Percentiles rank a stretch among this genome's conserved stretches.
These are phyloP conservation scores for Melanomma pulvis-pyrius DNA, from an alignment of 495 filamentous ascomycete genomes.

Conservation along the genomic window DNA sequence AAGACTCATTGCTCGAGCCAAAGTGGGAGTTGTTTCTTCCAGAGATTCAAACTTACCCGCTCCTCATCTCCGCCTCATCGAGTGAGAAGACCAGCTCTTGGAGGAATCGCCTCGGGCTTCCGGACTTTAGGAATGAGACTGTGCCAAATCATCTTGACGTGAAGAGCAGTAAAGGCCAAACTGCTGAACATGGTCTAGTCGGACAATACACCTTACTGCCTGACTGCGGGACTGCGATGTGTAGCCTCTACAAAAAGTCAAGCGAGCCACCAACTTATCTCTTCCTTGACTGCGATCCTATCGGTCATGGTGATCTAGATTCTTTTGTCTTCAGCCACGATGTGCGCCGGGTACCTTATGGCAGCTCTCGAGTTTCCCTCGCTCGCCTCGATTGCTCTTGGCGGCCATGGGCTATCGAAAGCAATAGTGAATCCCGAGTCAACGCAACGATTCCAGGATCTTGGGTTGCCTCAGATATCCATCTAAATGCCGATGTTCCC, in stretches of 20 bases:
- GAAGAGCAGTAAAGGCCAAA: constrained; percentile 37
- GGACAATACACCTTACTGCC: constrained; percentile 62
- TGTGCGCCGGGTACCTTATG: constrained; percentile 54
- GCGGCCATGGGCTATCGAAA: constrained; percentile 29
- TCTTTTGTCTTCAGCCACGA: constrained; percentile 66
- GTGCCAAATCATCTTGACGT: constrained; percentile 50
- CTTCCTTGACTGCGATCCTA: constrained; percentile 64
- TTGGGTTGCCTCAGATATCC: neutral
- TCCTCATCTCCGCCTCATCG: neutral
- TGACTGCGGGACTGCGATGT: constrained; percentile 68
- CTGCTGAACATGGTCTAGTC: constrained; percentile 51
- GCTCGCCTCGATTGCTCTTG: constrained; percentile 48
- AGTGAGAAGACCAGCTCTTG: constrained; percentile 22
- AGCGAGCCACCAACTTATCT: constrained; percentile 55
- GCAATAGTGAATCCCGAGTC: neutral
- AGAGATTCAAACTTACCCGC: neutral
- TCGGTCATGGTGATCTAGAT: constrained; percentile 55
- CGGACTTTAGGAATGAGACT: constrained; percentile 39
- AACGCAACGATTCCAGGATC: neutral
- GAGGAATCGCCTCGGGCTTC: constrained; percentile 33
- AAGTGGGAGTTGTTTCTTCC: constrained; percentile 36
- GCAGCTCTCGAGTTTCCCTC: constrained; percentile 56
- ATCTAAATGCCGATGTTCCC: neutral
- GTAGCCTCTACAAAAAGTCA: constrained; percentile 55
- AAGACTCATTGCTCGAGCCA: constrained; percentile 22